Evolutionary conservation across 768 basidiomycete genomes (phyloP).

Genomic region (Tricholoma sp.): DNA sequence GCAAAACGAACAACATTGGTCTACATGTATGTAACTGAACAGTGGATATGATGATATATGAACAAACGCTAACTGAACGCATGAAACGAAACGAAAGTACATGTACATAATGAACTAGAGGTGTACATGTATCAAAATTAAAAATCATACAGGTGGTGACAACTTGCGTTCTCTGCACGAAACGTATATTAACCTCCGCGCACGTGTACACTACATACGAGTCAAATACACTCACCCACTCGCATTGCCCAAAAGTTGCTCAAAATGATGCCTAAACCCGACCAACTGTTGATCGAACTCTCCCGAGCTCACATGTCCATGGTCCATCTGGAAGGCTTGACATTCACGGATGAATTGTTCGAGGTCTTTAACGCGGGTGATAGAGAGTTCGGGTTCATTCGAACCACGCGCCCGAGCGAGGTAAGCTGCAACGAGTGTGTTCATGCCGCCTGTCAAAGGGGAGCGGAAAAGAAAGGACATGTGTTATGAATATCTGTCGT

Average conservation of each 20-base stretch:
- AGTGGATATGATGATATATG: too few species aligned
- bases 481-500: not conserved
- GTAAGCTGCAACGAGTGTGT: slow-evolving; percentile 68
- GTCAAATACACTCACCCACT: slow-evolving; percentile 22
- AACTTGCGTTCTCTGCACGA: slow-evolving; percentile 16
- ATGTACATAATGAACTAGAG: not conserved
- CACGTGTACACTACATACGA: too few species aligned
- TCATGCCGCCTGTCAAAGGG: slow-evolving; percentile 42
- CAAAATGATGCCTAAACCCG: slow-evolving; percentile 36
- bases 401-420: slow-evolving; percentile 67
- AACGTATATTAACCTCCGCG: not conserved
- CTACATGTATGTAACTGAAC: too few species aligned
- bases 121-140: not conserved
- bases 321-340: slow-evolving; percentile 53
- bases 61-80: too few species aligned
- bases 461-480: not conserved
- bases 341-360: slow-evolving; percentile 64
- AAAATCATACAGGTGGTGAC: slow-evolving; percentile 9
- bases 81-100: not conserved
- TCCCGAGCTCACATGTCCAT: slow-evolving; percentile 35
- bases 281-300: slow-evolving; percentile 34
- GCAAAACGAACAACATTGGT: too few species aligned
- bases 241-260: slow-evolving; percentile 42
- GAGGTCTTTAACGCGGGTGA: slow-evolving; percentile 51
- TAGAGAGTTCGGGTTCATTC: slow-evolving; percentile 62